Evolutionary conservation across 345 rosid species (phyloP).

Genomic region (Orychophragmus violaceus): DNA sequence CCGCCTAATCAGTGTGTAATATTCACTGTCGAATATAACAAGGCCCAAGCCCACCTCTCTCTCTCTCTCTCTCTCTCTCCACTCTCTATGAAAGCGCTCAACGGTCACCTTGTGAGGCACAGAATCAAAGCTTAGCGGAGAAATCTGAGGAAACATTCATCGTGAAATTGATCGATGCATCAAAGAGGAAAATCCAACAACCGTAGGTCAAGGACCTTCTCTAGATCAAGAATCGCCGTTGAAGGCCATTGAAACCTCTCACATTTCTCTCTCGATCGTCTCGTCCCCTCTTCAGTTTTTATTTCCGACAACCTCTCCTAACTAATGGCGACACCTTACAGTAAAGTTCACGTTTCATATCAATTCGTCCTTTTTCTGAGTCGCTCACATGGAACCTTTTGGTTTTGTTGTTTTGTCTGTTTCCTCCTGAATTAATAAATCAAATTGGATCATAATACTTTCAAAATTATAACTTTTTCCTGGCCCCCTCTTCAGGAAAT

Average conservation of each 20-base stretch:
- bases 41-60: neutral
- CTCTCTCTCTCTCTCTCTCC: neutral
- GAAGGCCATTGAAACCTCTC: constrained; percentile 43
- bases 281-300: neutral
- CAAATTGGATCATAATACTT: neutral
- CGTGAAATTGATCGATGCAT: constrained; percentile 40
- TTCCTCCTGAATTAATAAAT: neutral
- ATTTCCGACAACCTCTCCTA: neutral
- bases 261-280: neutral
- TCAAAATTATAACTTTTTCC: neutral
- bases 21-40: neutral
- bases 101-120: constrained; percentile 2
- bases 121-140: neutral
- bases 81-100: neutral
- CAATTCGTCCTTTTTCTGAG: too few relatives aligned
- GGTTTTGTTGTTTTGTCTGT: neutral
- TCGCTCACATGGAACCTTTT: neutral
- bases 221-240: constrained; percentile 70
- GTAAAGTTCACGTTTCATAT: too few relatives aligned
- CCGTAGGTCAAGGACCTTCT: constrained; percentile 80
- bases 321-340: neutral
- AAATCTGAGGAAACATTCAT: neutral
- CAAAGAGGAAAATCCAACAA: constrained; percentile 53
- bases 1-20: neutral
- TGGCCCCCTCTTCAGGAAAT: neutral